Percentiles rank a stretch among this genome's conserved stretches.
These are phyloP conservation scores for Baeospora myosura DNA, from an alignment of 1,284 basidiomycete species.

Conservation along the genomic window DNA sequence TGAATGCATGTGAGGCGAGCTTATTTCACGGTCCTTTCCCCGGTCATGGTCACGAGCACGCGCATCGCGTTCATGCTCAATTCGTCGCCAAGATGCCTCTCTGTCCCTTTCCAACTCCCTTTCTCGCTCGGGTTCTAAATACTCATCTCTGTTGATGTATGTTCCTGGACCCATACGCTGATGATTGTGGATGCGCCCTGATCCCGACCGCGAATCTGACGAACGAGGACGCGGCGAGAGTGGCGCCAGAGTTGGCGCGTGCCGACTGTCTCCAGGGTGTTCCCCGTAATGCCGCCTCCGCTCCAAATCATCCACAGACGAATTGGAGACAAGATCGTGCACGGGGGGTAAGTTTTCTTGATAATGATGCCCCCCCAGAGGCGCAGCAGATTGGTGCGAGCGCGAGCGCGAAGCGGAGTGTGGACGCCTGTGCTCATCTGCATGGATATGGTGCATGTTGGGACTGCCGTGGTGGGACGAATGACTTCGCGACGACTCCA, in stretches of 20 bases:
- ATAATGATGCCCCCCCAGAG: constrained; percentile 30
- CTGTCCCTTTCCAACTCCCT: constrained; percentile 34
- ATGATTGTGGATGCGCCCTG: constrained; percentile 46
- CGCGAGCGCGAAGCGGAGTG: constrained; percentile 35
- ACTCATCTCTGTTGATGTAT: constrained; percentile 45
- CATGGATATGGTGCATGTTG: constrained; percentile 14
- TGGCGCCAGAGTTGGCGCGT: constrained; percentile 19
- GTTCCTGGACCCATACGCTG: constrained; percentile 60
- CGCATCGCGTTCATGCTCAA: constrained; percentile 33
- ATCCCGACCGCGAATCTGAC: constrained; percentile 28
- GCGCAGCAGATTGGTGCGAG: constrained; percentile 17
- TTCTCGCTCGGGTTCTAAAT: constrained; percentile 38
- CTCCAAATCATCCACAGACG: constrained; percentile 42
- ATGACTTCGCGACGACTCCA: constrained; percentile 5
- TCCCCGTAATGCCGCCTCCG: constrained; percentile 36
- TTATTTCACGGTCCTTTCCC: constrained; percentile 36
- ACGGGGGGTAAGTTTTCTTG: constrained; percentile 33
- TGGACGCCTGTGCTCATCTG: constrained; percentile 32
- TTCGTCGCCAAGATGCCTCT: constrained; percentile 35
- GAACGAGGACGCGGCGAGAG: constrained; percentile 33
- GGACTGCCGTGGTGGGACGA: constrained; percentile 2
- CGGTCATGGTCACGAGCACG: constrained; percentile 25
- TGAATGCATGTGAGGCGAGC: constrained; percentile 21
- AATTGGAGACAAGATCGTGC: constrained; percentile 40
- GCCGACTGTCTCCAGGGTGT: constrained; percentile 20